Evolutionary conservation across 768 basidiomycete species (phyloP), one percentile per base, ranked within the genome.

Genomic region (Boletus vinaceobasis): DNA sequence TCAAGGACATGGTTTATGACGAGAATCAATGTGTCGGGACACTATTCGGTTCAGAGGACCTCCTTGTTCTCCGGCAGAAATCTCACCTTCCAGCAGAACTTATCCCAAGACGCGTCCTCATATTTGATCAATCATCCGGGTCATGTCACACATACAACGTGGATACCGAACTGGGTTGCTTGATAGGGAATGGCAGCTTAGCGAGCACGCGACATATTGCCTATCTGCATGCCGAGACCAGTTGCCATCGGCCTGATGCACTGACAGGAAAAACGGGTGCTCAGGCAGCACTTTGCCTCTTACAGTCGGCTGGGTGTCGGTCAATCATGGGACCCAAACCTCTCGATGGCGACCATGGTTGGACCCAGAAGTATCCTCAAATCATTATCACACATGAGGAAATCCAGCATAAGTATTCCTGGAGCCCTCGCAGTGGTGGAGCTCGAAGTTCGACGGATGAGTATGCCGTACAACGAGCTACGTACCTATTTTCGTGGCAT

Each of bases 141-240:
- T n/a, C n/a, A n/a, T n/a, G n/a, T n/a, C 32, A 40, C 15, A 29
- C 45, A 27, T 33, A 42, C 9, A 27, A 7, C 5, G 39, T 14
- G 44, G 48, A 46, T 52, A 50, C 50, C 15, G 36, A 33, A 1
- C 5, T 48, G 42, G 52, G 37, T 49, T 60, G 62, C 29, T 53
- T 74, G 13, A 38, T 17, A 2, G 65, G 67, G 5, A 59, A 64
- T 42, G 52, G 39, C 5, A 65, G 53, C 13, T 46, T 71, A 31
- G 48, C 33, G 1, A 65, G 61, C 50, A 56, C 51, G 31, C 64
- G 75, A 14, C 75, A 67, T 56, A 69, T 64, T 45, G 66, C 71
- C 3, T 73, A 75, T 43, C 64, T 81, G 7, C 80, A 81, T 50
- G 73, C 73, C 7, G 45, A 74, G 17, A 79, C 73, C 0, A 73